Evolutionary conservation across 2,329 filamentous ascomycete genomes (phyloP).

Genomic region (Macrophomina tecta): DNA sequence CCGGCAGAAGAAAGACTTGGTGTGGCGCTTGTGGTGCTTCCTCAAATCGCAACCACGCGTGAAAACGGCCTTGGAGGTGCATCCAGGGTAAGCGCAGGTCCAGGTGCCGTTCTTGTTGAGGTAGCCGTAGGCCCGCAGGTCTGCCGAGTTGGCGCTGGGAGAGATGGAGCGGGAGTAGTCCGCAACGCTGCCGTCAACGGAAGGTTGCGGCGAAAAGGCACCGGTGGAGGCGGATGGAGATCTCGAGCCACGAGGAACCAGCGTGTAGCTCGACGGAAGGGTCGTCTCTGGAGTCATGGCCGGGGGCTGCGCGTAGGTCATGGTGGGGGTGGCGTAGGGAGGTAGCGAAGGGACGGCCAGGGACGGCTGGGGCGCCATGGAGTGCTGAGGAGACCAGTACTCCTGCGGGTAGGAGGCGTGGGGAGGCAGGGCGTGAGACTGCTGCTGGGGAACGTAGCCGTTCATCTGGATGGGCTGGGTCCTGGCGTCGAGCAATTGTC

Average conservation of each 20-base stretch:
- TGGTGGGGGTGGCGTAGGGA: constrained; percentile 24
- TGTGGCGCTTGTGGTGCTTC: constrained; percentile 68
- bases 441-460: constrained; percentile 24
- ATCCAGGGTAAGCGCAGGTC: constrained; percentile 65
- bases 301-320: constrained; percentile 23
- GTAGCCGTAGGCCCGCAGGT: constrained; percentile 50
- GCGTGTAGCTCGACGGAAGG: constrained; percentile 25
- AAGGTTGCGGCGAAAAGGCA: constrained; percentile 26
- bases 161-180: constrained; percentile 45
- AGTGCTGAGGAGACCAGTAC: constrained; percentile 26
- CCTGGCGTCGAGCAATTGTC: constrained; percentile 19
- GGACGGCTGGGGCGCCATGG: constrained; percentile 20
- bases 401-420: constrained; percentile 24
- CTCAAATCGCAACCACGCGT: constrained; percentile 65
- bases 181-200: constrained; percentile 25
- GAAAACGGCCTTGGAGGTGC: constrained; percentile 64
- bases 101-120: constrained; percentile 57
- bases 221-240: constrained; percentile 25
- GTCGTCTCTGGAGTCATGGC: constrained; percentile 25
- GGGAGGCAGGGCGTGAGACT: constrained; percentile 2
- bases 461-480: constrained; percentile 15
- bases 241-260: constrained; percentile 20
- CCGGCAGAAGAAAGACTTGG: constrained; percentile 66
- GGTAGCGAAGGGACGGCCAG: constrained; percentile 25
- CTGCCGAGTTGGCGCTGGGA: constrained; percentile 42